Evolutionary conservation across 768 basidiomycete genomes (phyloP).

Genomic region (Leccinum obscurum): DNA sequence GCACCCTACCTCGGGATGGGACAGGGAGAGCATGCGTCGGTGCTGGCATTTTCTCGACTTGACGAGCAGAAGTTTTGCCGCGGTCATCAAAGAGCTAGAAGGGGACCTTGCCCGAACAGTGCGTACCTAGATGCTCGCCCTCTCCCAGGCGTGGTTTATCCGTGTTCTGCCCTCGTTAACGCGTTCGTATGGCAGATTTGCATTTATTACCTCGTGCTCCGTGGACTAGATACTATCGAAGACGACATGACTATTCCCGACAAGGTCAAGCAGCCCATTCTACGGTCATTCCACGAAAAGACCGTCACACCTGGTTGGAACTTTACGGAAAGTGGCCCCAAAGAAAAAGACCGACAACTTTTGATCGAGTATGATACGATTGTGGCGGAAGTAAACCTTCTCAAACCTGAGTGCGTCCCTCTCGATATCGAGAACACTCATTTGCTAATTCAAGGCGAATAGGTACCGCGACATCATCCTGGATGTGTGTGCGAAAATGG

Average conservation of each 20-base stretch:
- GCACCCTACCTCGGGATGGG: conserved; percentile 81
- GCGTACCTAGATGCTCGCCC: conserved; percentile 36
- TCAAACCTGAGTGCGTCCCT: conserved; percentile 55
- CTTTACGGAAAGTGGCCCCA: conserved; percentile 76
- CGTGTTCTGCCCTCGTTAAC: not conserved
- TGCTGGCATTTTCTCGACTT: conserved; percentile 90
- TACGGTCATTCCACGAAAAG: conserved; percentile 79
- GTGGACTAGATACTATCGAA: conserved; percentile 95
- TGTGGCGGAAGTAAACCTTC: conserved; percentile 73
- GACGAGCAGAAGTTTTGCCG: conserved; percentile 87
- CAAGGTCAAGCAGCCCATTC: conserved; percentile 78
- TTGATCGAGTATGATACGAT: conserved; percentile 82
- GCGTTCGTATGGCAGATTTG: conserved; percentile 62
- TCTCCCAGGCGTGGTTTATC: not conserved
- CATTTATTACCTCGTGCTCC: conserved; percentile 91
- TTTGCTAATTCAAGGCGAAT: conserved; percentile 9
- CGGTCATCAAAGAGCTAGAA: conserved; percentile 94
- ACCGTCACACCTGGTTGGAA: conserved; percentile 84
- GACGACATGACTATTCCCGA: conserved; percentile 97
- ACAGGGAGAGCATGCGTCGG: conserved; percentile 79
- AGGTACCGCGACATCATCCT: conserved; percentile 81
- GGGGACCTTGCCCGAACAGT: conserved; percentile 93
- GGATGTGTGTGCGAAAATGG: conserved; percentile 86
- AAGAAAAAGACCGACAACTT: conserved; percentile 86
- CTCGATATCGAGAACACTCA: not conserved